phyloP scores from a whole-genome alignment of 345 rosid species.

The Eucalyptus regnans region DNA sequence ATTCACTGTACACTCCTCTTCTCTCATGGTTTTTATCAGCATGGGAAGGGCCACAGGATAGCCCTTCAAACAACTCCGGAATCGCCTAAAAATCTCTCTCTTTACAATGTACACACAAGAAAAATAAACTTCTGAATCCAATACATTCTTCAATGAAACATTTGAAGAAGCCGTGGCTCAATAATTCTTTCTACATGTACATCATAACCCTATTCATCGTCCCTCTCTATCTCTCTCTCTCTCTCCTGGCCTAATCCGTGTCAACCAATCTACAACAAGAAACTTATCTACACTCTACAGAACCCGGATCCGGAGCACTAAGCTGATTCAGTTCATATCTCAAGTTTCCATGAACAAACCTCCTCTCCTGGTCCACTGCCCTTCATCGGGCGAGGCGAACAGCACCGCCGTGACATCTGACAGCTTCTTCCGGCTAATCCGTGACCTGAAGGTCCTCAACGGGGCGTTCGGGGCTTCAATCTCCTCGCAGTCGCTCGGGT shows the following conservation, averaged over 20 bases:
- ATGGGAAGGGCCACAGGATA: neutral
- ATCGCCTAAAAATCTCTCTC: neutral
- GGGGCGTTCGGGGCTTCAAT: constrained; percentile 70
- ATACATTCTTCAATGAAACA: neutral
- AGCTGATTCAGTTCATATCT: neutral
- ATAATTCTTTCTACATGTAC: neutral
- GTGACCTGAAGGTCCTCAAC: constrained; percentile 7
- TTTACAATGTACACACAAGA: neutral
- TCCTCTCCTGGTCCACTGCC: neutral
- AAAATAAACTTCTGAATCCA: neutral
- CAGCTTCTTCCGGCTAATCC: constrained; percentile 21
- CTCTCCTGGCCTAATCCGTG: neutral
- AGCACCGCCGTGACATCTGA: constrained; percentile 40
- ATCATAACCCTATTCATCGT: neutral
- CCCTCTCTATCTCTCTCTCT: neutral
- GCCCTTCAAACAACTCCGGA: neutral
- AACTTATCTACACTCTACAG: neutral
- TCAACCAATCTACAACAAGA: neutral
- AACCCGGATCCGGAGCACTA: neutral
- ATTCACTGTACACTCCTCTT: neutral
- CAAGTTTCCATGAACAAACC: neutral
- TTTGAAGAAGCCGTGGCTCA: neutral
- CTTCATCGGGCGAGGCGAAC: constrained; percentile 23
- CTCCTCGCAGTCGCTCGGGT: constrained; percentile 14
- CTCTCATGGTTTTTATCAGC: neutral